These are phyloP conservation scores for Thermothelomyces thermophilus DNA, from an alignment of 2,329 filamentous ascomycete genomes.

Conservation along the genomic window DNA sequence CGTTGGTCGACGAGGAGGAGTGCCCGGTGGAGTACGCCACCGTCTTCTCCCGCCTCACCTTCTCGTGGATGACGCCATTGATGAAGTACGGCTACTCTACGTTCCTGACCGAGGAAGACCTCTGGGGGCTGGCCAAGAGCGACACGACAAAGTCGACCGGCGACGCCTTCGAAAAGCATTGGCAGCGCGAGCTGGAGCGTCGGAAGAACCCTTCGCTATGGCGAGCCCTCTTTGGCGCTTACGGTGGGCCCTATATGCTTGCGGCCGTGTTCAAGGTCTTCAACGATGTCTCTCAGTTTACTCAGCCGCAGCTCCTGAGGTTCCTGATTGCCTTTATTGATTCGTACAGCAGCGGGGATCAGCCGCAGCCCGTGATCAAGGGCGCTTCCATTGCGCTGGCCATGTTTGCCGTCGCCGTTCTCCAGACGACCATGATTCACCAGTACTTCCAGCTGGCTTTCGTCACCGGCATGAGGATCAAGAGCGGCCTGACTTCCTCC, in stretches of 20 bases:
- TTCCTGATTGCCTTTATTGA: constrained; percentile 76
- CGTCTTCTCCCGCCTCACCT: constrained; percentile 87
- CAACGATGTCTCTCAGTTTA: constrained; percentile 80
- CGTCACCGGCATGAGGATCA: constrained; percentile 94
- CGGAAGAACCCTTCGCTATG: constrained; percentile 72
- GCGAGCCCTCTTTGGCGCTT: constrained; percentile 76
- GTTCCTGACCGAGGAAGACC: constrained; percentile 86
- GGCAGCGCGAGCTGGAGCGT: constrained; percentile 66
- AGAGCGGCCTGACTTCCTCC: constrained; percentile 77
- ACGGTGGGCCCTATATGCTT: constrained; percentile 74
- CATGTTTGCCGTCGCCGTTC: constrained; percentile 84
- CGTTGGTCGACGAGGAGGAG: constrained; percentile 52
- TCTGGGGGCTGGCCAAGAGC: constrained; percentile 80
- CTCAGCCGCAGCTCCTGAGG: constrained; percentile 84
- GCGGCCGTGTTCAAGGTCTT: constrained; percentile 82
- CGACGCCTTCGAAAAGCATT: constrained; percentile 62
- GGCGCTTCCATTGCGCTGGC: constrained; percentile 81
- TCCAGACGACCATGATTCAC: constrained; percentile 85
- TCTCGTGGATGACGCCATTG: constrained; percentile 97
- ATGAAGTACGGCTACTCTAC: constrained; percentile 93
- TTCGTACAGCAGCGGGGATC: constrained; percentile 57
- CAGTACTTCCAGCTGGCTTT: constrained; percentile 97
- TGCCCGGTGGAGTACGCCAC: constrained; percentile 84
- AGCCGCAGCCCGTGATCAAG: constrained; percentile 70
- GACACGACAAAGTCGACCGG: constrained; percentile 76